phyloP scores from a whole-genome alignment of 164 flowering plant genomes.

The Buxus sempervirens region DNA sequence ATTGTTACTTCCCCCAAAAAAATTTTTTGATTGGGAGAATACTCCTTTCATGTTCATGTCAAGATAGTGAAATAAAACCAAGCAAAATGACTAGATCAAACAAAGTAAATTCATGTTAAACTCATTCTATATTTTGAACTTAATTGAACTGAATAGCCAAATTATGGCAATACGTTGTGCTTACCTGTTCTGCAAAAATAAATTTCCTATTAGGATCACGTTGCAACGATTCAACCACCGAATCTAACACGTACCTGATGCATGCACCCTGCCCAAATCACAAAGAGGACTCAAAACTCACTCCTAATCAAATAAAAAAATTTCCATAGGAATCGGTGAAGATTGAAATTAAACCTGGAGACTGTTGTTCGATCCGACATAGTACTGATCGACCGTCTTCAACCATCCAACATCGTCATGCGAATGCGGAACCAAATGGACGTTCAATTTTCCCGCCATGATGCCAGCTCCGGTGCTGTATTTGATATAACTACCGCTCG shows the following conservation, averaged over 20 bases:
- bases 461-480: slow-evolving; percentile 44
- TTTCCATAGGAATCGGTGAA: no score
- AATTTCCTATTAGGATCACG: slow-evolving; percentile 75
- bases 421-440: slow-evolving; percentile 74
- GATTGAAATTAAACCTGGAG: slow-evolving; percentile 45
- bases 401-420: slow-evolving; percentile 89
- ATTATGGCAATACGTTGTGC: background rate
- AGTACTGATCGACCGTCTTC: slow-evolving; percentile 82
- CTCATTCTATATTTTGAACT: no score
- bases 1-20: no score
- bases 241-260: slow-evolving; percentile 71
- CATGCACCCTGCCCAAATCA: slow-evolving; percentile 55
- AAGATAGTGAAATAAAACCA: no score
- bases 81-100: background rate
- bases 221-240: slow-evolving; percentile 55
- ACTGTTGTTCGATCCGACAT: slow-evolving; percentile 61
- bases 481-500: slow-evolving; percentile 23
- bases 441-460: slow-evolving; percentile 63
- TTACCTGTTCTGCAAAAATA: slow-evolving; percentile 72
- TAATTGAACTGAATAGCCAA: background rate
- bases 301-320: no score
- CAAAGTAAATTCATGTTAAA: no score
- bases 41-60: no score
- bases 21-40: no score
- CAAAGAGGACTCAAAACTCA: slow-evolving; percentile 4